Evolutionary conservation across 139 green algal genomes (phyloP).

Genomic region (Chlamydomonas urium): DNA sequence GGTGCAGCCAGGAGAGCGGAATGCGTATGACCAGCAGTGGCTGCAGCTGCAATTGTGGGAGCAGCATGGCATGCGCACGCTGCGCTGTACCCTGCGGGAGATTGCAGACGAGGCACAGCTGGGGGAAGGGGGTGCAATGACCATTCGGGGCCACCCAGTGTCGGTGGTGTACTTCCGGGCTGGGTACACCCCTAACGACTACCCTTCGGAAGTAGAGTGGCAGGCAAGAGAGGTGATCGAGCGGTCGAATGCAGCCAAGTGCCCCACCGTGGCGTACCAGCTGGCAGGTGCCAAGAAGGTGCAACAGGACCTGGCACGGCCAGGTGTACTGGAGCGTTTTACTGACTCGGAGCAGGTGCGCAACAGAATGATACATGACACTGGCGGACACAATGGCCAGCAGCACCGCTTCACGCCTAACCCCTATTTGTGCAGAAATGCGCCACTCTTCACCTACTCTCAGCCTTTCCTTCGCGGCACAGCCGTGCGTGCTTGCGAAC

Average conservation of each 20-base stretch:
- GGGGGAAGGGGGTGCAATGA: background rate
- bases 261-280: conserved; percentile 84
- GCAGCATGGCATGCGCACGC: conserved; percentile 58
- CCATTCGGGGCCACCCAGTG: background rate
- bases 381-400: too few relatives aligned
- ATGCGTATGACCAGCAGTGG: conserved; percentile 94
- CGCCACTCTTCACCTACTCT: too few relatives aligned
- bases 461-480: too few relatives aligned
- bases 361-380: too few relatives aligned
- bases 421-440: too few relatives aligned
- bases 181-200: conserved; percentile 85
- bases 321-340: conserved; percentile 47
- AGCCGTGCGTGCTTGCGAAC: too few relatives aligned
- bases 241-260: conserved; percentile 71
- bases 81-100: conserved; percentile 70
- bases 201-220: conserved; percentile 78
- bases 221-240: conserved; percentile 74
- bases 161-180: conserved; percentile 49
- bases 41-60: conserved; percentile 78
- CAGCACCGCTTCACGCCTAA: too few relatives aligned
- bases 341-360: background rate
- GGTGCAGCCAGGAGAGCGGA: conserved; percentile 88
- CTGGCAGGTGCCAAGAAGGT: conserved; percentile 94
- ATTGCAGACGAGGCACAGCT: conserved; percentile 41
- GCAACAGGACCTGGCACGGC: conserved; percentile 79